These are phyloP conservation scores for Penicillium sp. DNA, from an alignment of 2,329 filamentous ascomycete genomes.

Conservation along the genomic window DNA sequence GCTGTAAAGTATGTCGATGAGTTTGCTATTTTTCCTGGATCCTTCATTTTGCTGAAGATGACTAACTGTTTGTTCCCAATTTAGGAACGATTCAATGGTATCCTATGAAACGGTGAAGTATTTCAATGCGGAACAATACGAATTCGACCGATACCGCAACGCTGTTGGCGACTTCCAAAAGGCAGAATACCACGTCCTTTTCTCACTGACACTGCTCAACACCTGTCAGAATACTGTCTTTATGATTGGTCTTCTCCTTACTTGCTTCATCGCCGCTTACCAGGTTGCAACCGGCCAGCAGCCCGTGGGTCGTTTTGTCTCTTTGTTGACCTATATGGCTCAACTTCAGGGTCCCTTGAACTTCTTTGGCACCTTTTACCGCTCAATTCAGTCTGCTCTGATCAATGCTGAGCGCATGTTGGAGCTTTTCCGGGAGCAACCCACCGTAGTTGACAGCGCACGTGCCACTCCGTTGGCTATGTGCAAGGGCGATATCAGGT, in stretches of 20 bases:
- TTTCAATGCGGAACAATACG: conserved; percentile 82
- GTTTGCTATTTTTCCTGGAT: background rate
- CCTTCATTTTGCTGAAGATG: background rate
- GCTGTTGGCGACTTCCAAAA: conserved; percentile 73
- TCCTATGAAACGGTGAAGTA: conserved; percentile 97
- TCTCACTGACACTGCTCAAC: conserved; percentile 79
- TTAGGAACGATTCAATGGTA: conserved; percentile 89
- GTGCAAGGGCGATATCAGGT: conserved; percentile 82
- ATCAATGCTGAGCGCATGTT: conserved; percentile 95
- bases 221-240: conserved; percentile 80
- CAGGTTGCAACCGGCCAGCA: conserved; percentile 72
- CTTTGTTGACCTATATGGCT: conserved; percentile 74
- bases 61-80: conserved; percentile 2
- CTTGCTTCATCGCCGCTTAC: conserved; percentile 75
- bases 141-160: conserved; percentile 72
- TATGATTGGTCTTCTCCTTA: conserved; percentile 73
- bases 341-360: conserved; percentile 81
- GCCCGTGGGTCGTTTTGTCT: conserved; percentile 72
- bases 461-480: conserved; percentile 64
- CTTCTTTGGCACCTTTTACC: conserved; percentile 93
- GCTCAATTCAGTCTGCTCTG: conserved; percentile 94
- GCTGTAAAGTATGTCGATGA: conserved; percentile 73
- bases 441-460: conserved; percentile 81
- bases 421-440: conserved; percentile 94
- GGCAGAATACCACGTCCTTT: conserved; percentile 75